Evolutionary conservation across 108 stramenopile species (phyloP).

Genomic region (Pseudonitzschia multistriata): DNA sequence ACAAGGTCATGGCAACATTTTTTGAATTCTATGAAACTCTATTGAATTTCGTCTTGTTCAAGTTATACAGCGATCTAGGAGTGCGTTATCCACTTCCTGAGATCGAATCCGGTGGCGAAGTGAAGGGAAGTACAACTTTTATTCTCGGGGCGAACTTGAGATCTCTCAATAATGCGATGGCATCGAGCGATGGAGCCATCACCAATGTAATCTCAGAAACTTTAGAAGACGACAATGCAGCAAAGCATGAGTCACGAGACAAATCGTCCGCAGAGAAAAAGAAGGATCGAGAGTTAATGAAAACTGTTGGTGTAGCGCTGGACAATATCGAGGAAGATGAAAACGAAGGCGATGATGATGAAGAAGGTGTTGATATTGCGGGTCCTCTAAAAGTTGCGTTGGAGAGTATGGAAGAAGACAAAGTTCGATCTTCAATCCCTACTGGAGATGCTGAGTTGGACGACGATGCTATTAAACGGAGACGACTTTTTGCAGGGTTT

Average conservation of each 20-base stretch:
- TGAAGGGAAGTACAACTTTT: conserved; percentile 53
- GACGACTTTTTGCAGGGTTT: conserved; percentile 77
- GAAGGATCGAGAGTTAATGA: conserved; percentile 57
- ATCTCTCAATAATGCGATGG: conserved; percentile 57
- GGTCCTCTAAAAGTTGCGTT: conserved; percentile 79
- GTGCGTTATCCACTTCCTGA: conserved; percentile 84
- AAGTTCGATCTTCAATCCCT: conserved; percentile 36
- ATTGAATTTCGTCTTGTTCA: conserved; percentile 93
- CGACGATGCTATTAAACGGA: conserved; percentile 71
- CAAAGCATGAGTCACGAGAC: conserved; percentile 16
- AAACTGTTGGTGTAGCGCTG: conserved; percentile 69
- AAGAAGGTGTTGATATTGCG: conserved; percentile 67
- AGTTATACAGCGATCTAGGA: conserved; percentile 89
- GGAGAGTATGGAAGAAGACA: conserved; percentile 63
- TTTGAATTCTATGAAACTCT: conserved; percentile 98
- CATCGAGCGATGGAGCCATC: conserved; percentile 55
- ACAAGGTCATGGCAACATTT: conserved; percentile 97
- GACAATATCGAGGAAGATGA: conserved; percentile 50
- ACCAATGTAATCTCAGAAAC: conserved; percentile 65
- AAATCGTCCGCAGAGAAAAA: conserved; percentile 42
- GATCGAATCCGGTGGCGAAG: conserved; percentile 50
- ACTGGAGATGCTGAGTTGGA: conserved; percentile 43
- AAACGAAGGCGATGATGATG: conserved; percentile 61
- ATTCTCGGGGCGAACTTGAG: conserved; percentile 69
- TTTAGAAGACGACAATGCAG: conserved; percentile 29